Evolutionary conservation across 176 grass and related monocot species (phyloP).

Genomic region (Triticum monococcum): DNA sequence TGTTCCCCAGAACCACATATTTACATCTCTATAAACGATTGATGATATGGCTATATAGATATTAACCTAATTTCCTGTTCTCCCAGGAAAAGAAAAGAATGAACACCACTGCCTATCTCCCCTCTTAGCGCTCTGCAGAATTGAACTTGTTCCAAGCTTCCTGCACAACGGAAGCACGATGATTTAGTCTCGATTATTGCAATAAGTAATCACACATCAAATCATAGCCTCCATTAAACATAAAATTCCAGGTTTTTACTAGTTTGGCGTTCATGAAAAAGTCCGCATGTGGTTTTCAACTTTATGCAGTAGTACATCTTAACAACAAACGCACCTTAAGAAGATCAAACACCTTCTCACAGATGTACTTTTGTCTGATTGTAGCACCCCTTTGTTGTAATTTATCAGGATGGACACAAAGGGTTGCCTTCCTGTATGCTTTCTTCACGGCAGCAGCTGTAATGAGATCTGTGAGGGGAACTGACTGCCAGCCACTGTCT

Average conservation of each 20-base stretch:
- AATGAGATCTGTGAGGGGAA: slow-evolving; percentile 95
- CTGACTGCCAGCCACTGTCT: slow-evolving; percentile 88
- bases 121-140: slow-evolving; percentile 46
- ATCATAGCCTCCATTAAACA: not conserved
- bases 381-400: slow-evolving; percentile 90
- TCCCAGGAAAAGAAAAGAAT: not conserved
- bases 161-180: slow-evolving; percentile 26
- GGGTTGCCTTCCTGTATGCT: slow-evolving; percentile 91
- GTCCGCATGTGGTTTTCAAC: not conserved
- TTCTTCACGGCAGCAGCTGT: slow-evolving; percentile 84
- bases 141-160: slow-evolving; percentile 85
- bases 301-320: slow-evolving; percentile 8
- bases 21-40: slow-evolving; percentile 26
- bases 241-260: slow-evolving; percentile 8
- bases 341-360: slow-evolving; percentile 99
- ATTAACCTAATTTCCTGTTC: slow-evolving; percentile 19
- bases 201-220: slow-evolving; percentile 9
- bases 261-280: slow-evolving; percentile 7
- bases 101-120: not conserved
- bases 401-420: slow-evolving; percentile 98
- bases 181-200: slow-evolving; percentile 7
- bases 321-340: slow-evolving; percentile 75
- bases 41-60: slow-evolving; percentile 17
- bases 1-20: slow-evolving; percentile 20
- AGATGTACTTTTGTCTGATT: slow-evolving; percentile 94